A percentile compares a stretch with the other conserved stretches of the same genome.
These are phyloP conservation scores for Penicillium malachiteum DNA, from an alignment of 495 filamentous ascomycete genomes.

Conservation along the genomic window DNA sequence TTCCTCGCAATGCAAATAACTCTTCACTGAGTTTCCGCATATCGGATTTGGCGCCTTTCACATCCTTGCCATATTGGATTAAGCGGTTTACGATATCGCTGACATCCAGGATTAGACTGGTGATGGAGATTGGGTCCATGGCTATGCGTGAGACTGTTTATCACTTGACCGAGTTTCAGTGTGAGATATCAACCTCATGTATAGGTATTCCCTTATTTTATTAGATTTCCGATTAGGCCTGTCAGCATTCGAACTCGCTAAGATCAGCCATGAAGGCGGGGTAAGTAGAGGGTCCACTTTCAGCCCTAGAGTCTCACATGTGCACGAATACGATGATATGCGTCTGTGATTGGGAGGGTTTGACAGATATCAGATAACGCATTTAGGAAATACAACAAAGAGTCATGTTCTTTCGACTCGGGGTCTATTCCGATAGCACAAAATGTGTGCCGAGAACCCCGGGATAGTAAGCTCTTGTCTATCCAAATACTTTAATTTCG, in stretches of 20 bases:
- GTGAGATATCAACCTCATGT: not conserved
- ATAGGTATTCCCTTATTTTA: no score
- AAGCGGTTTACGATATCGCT: slow-evolving; percentile 13
- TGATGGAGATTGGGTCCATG: slow-evolving; percentile 24
- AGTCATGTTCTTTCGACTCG: no score
- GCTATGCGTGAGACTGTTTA: not conserved
- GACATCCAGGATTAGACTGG: slow-evolving; percentile 16
- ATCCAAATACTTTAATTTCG: no score
- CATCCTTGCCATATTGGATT: slow-evolving; percentile 21
- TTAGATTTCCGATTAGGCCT: no score
- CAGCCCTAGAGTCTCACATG: not conserved
- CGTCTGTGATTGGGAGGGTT: no score
- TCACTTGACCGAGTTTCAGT: not conserved
- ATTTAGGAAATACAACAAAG: no score
- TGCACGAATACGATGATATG: no score
- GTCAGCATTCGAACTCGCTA: no score
- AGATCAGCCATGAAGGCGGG: slow-evolving; percentile 1
- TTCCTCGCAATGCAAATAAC: slow-evolving; percentile 22
- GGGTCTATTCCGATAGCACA: no score
- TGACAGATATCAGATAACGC: no score
- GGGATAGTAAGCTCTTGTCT: no score
- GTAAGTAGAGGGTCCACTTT: slow-evolving; percentile 3
- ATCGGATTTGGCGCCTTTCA: slow-evolving; percentile 17
- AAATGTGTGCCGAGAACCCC: no score
- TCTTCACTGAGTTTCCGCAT: slow-evolving; percentile 23